Evolutionary conservation across 2,329 filamentous ascomycete genomes (phyloP).

Genomic region (Pseudocercospora macadamiae): DNA sequence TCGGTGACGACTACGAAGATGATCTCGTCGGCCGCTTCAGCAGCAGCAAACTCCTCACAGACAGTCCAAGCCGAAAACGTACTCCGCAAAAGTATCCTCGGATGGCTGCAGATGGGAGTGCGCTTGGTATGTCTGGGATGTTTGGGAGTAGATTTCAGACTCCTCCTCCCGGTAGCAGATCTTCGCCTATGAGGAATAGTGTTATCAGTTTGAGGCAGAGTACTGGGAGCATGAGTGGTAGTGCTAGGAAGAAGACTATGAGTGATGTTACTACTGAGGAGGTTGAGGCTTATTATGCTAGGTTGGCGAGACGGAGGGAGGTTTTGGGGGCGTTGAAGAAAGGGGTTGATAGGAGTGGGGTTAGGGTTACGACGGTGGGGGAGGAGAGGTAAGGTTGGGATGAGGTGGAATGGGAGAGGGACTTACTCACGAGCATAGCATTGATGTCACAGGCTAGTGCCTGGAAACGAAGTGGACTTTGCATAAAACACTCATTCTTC

Average conservation of each 20-base stretch:
- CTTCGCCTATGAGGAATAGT: conserved; percentile 35
- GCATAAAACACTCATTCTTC: too few species aligned
- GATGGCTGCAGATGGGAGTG: conserved; percentile 36
- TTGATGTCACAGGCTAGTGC: too few species aligned
- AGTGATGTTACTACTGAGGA: conserved; percentile 46
- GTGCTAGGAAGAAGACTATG: conserved; percentile 39
- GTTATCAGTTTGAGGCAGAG: conserved; percentile 29
- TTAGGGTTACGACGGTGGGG: conserved; percentile 22
- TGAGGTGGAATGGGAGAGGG: too few species aligned
- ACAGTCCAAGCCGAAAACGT: conserved; percentile 40
- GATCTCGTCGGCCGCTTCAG: conserved; percentile 36
- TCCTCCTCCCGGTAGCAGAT: conserved; percentile 27
- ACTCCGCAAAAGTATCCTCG: conserved; percentile 36
- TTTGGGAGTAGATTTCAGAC: conserved; percentile 36
- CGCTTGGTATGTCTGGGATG: conserved; percentile 41
- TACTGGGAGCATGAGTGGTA: conserved; percentile 33
- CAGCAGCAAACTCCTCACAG: conserved; percentile 32
- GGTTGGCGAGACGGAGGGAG: conserved; percentile 39
- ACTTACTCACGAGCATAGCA: too few species aligned
- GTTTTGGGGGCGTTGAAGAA: conserved; percentile 44
- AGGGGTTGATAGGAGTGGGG: conserved; percentile 36
- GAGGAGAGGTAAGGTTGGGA: not conserved
- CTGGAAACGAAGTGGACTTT: too few species aligned
- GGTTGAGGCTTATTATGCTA: conserved; percentile 42
- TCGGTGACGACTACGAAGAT: conserved; percentile 38